A percentile compares a stretch with the other conserved stretches of the same genome.
These are phyloP conservation scores for Mixia osmundae DNA, from an alignment of 1,284 basidiomycete genomes.

Conservation along the genomic window DNA sequence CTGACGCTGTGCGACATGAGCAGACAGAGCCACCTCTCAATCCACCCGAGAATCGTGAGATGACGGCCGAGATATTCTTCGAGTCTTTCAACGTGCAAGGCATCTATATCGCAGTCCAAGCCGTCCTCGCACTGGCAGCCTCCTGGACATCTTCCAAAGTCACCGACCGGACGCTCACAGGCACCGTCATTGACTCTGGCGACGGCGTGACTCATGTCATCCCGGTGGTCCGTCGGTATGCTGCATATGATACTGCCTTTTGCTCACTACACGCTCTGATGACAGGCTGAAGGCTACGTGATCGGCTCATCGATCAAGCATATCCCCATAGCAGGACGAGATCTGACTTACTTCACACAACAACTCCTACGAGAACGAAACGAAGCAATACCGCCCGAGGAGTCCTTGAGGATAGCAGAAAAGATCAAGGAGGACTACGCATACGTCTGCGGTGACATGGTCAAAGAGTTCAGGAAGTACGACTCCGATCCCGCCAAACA, in stretches of 20 bases:
- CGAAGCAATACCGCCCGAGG: conserved; percentile 93
- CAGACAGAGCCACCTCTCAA: conserved; percentile 97
- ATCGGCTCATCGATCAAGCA: conserved; percentile 98
- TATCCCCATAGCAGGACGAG: conserved; percentile 91
- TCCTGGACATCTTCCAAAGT: conserved; percentile 90
- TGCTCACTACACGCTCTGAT: neutral
- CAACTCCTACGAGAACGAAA: conserved; percentile 89
- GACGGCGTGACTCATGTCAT: conserved; percentile 98
- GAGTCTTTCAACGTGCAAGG: conserved; percentile 30
- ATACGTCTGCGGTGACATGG: conserved; percentile 98
- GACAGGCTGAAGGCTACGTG: conserved; percentile 74
- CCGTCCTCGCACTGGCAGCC: conserved; percentile 93
- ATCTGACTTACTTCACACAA: conserved; percentile 92
- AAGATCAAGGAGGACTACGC: conserved; percentile 97
- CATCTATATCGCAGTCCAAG: conserved; percentile 94
- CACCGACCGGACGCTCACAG: conserved; percentile 29
- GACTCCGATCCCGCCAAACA: conserved; percentile 90
- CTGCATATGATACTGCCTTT: neutral
- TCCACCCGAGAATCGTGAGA: conserved; percentile 94
- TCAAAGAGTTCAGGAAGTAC: conserved; percentile 95
- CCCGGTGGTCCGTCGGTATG: conserved; percentile 37
- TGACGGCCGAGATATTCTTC: conserved; percentile 99
- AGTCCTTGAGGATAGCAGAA: conserved; percentile 71
- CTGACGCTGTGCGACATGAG: neutral
- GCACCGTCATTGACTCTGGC: conserved; percentile 95